These are phyloP conservation scores for Calonectria montana DNA, from an alignment of 2,329 filamentous ascomycete species.

Conservation along the genomic window DNA sequence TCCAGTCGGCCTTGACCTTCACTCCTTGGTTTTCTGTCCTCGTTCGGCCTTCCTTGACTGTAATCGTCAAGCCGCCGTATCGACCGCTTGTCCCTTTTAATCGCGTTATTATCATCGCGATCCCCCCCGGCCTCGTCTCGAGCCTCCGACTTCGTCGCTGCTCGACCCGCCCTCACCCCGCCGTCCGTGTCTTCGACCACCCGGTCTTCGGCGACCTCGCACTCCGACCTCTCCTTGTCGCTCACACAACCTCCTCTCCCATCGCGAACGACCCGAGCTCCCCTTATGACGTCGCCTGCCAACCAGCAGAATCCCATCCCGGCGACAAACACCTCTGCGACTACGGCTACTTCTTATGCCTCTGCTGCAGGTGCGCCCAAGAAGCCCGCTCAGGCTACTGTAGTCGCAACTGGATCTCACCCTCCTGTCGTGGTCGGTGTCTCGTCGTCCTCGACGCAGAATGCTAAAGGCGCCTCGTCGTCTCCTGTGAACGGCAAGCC, in stretches of 20 bases:
- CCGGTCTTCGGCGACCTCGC: slow-evolving; percentile 36
- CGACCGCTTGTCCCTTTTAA: slow-evolving; percentile 38
- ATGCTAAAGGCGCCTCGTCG: slow-evolving; percentile 73
- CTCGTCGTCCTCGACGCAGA: slow-evolving; percentile 61
- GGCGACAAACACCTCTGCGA: slow-evolving; percentile 69
- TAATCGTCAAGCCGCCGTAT: slow-evolving; percentile 38
- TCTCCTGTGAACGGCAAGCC: slow-evolving; percentile 89
- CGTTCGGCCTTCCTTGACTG: slow-evolving; percentile 38
- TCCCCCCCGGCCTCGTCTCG: slow-evolving; percentile 23
- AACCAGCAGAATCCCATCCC: slow-evolving; percentile 64
- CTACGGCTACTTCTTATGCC: slow-evolving; percentile 73
- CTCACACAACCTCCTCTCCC: slow-evolving; percentile 39
- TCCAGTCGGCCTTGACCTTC: slow-evolving; percentile 41
- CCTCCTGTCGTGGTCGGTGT: slow-evolving; percentile 67
- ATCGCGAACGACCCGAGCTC: slow-evolving; percentile 45
- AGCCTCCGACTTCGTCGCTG: slow-evolving; percentile 24
- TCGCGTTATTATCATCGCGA: slow-evolving; percentile 32
- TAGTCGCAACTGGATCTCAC: slow-evolving; percentile 69
- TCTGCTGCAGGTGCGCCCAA: slow-evolving; percentile 73
- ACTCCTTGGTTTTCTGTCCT: slow-evolving; percentile 43
- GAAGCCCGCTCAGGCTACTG: slow-evolving; percentile 70
- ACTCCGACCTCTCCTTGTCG: slow-evolving; percentile 38
- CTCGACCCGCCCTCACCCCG: slow-evolving; percentile 26
- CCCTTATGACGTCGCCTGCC: slow-evolving; percentile 71
- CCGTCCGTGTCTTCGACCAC: slow-evolving; percentile 37